Evolutionary conservation across 495 filamentous ascomycete species (phyloP).

Genomic region (Aspergillus sclerotioniger): DNA sequence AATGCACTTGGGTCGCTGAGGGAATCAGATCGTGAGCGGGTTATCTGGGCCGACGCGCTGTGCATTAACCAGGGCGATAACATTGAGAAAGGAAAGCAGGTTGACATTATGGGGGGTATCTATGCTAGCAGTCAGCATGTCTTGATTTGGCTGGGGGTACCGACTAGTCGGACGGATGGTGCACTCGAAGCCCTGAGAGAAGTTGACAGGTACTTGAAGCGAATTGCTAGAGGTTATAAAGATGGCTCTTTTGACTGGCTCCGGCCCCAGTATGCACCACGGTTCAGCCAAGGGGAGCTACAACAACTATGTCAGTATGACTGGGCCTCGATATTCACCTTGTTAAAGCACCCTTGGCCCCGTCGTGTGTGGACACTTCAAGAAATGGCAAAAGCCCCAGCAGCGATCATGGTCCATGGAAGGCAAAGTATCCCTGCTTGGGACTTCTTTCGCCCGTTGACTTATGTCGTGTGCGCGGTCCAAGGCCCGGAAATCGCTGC

Average conservation of each 20-base stretch:
- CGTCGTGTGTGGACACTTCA: constrained; percentile 1
- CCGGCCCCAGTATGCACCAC: no score
- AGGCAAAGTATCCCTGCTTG: neutral
- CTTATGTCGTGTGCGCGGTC: no score
- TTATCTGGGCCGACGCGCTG: neutral
- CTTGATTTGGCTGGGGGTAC: neutral
- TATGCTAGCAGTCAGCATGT: neutral
- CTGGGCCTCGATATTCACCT: neutral
- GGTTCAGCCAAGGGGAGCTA: neutral
- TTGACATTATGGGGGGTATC: neutral
- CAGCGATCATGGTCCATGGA: neutral
- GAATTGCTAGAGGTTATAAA: no score
- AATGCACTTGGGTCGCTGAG: neutral
- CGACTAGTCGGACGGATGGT: neutral
- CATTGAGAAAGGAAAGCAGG: neutral
- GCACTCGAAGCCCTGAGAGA: no score
- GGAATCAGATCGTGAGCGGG: neutral
- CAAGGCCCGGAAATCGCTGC: no score
- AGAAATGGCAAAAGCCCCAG: neutral
- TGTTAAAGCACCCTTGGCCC: neutral
- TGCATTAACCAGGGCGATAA: neutral
- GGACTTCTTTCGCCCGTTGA: neutral
- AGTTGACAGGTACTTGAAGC: no score
- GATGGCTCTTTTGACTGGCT: no score
- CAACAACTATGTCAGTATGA: neutral